Evolutionary conservation across 192 early-diverging fungal genomes (phyloP).

Genomic region (Coemansia sp.): DNA sequence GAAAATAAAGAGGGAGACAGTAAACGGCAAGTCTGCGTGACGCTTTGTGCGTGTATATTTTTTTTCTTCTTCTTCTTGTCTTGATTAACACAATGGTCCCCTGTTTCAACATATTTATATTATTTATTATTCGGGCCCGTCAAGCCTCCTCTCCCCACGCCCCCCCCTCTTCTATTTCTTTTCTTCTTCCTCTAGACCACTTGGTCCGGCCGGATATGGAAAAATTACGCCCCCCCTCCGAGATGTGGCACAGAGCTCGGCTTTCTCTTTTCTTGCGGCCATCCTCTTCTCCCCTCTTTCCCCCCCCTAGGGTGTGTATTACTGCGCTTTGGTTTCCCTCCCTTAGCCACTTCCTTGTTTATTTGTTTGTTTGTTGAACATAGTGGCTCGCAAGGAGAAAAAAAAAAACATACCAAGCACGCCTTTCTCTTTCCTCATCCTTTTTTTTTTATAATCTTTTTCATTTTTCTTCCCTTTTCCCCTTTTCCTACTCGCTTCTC

Average conservation of each 20-base stretch:
- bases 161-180: background rate
- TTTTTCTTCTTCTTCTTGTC: background rate
- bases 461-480: background rate
- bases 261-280: background rate
- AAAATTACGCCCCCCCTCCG: no score
- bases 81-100: background rate
- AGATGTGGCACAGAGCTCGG: background rate
- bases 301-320: background rate
- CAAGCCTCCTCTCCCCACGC: conserved; percentile 8
- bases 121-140: background rate
- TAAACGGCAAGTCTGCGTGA: no score
- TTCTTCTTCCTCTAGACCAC: background rate
- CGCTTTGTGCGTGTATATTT: background rate
- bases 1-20: no score
- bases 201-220: background rate
- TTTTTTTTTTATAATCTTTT: background rate
- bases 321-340: no score
- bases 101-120: background rate
- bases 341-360: background rate
- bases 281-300: background rate
- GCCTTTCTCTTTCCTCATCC: background rate
- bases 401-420: background rate
- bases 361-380: background rate
- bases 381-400: no score
- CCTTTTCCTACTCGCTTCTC: background rate